Base-by-base conservation (phyloP, 2,329 filamentous ascomycete genomes). In the Venturia aucupariae region DNA sequence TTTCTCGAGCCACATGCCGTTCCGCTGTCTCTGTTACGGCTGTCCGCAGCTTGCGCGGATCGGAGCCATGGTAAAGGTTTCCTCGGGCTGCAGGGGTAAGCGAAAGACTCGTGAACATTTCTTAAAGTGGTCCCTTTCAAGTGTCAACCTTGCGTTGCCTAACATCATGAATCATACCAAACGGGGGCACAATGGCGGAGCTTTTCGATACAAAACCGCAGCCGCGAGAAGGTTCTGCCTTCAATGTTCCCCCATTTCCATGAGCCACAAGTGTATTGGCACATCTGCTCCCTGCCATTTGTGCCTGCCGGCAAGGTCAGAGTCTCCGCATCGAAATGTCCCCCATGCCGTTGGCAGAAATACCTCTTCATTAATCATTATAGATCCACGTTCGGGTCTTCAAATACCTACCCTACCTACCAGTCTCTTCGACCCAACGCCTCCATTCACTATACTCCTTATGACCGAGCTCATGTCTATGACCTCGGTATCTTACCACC, bases 401-500 rank as follows among this genome's bases (percentile, higher is more conserved):
- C 51, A 57, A 57, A 19, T 13, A 57, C 30, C 24, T 15, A 19
- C 64, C n/a, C n/a, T n/a, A 15, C 60, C 8, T 11, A n/a, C 60
- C 64, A 13, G 41, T 63, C 35, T 63, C 72, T 65, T 81, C 78
- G 24, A 86, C 83, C 89, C 90, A 94, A 19, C 87, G 82, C 73
- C 85, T 85, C 90, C 92, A 97, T 68, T 82, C 82, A 79, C 84
- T 87, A 82, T 87, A 97, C 70, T 93, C 89, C 1, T 74, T 75
- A 73, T 90, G 96, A 60, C 76, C 80, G 66, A 94, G 74, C 64
- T 80, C 86, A 64, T 87, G 84, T 79, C 90, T 92, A 77, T 86
- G 86, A 24, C 94, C 94, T 76, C 94, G 90, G 74, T 97, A 99
- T 69, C 90, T 83, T 64, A 92, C 86, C 2, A 94, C 86, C 69